A percentile compares a stretch with the other conserved stretches of the same genome.
Evolutionary conservation across 2,329 filamentous ascomycete genomes (phyloP).

Genomic region (Cercospora beticola): DNA sequence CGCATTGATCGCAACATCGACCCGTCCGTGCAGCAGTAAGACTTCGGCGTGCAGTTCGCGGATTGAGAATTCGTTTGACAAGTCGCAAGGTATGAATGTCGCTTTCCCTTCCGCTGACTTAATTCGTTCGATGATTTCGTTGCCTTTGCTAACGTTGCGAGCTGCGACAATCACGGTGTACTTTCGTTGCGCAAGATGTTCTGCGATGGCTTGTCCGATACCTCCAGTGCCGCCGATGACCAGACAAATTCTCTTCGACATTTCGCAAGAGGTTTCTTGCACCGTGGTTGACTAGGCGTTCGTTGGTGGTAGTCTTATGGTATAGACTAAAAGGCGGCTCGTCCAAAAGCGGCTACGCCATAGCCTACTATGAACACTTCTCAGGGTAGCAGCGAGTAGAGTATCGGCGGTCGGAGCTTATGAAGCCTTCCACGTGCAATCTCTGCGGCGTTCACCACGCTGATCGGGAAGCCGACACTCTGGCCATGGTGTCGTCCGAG

Average conservation of each 20-base stretch:
- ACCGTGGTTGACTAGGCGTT: neutral
- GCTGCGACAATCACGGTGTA: neutral
- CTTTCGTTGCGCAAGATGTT: neutral
- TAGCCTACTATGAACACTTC: neutral
- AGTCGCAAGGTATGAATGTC: neutral
- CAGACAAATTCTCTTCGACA: neutral
- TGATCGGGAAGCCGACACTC: neutral
- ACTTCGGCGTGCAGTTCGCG: neutral
- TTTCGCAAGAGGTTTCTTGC: neutral
- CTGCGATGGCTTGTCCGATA: neutral
- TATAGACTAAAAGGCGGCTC: neutral
- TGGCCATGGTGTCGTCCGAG: neutral
- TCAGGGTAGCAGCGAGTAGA: neutral
- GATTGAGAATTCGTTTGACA: neutral
- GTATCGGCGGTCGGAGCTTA: neutral
- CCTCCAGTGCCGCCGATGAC: neutral
- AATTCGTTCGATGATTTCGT: neutral
- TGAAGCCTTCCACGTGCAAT: neutral
- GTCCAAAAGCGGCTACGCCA: neutral
- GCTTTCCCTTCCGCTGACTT: neutral
- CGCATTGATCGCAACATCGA: neutral
- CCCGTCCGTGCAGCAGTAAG: neutral
- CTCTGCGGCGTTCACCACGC: neutral
- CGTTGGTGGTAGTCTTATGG: neutral
- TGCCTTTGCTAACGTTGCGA: neutral